A percentile compares a stretch with the other conserved stretches of the same genome.
phyloP scores from a whole-genome alignment of 441 rosid species.

The Gossypium gossypioides region DNA sequence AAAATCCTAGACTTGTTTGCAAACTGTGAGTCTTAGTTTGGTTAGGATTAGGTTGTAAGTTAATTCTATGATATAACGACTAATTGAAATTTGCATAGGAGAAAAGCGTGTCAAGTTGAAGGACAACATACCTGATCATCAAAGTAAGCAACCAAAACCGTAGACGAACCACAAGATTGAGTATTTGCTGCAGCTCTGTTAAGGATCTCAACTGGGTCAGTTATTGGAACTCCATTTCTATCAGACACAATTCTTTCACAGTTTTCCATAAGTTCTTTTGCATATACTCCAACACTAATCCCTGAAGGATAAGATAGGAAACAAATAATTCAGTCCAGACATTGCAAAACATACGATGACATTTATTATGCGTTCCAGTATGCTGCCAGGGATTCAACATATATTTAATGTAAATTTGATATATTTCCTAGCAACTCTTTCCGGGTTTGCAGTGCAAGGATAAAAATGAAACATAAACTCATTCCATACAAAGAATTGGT shows the following conservation, averaged over 20 bases:
- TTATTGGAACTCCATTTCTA: slow-evolving; percentile 20
- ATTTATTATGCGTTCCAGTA: background rate
- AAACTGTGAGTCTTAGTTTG: background rate
- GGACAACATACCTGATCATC: slow-evolving; percentile 44
- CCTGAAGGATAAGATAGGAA: slow-evolving; percentile 33
- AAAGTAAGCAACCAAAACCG: slow-evolving; percentile 60
- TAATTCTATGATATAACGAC: background rate
- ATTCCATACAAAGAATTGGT: background rate
- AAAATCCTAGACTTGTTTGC: background rate
- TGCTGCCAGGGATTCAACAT: background rate
- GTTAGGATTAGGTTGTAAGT: background rate
- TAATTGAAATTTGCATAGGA: background rate
- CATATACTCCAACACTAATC: slow-evolving; percentile 34
- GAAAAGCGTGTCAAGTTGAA: background rate
- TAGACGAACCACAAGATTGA: slow-evolving; percentile 49
- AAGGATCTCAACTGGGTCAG: slow-evolving; percentile 49
- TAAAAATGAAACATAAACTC: background rate
- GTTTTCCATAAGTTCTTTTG: slow-evolving; percentile 46
- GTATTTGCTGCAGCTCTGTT: slow-evolving; percentile 44
- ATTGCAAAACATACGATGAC: background rate
- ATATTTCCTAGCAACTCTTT: background rate
- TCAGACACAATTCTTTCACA: slow-evolving; percentile 44
- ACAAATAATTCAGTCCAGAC: slow-evolving; percentile 1
- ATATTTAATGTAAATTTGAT: background rate
- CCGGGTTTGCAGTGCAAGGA: background rate